Evolutionary conservation across 495 filamentous ascomycete species (phyloP), one percentile per base, ranked within the genome.

Genomic region (Trichocladium antarcticum): DNA sequence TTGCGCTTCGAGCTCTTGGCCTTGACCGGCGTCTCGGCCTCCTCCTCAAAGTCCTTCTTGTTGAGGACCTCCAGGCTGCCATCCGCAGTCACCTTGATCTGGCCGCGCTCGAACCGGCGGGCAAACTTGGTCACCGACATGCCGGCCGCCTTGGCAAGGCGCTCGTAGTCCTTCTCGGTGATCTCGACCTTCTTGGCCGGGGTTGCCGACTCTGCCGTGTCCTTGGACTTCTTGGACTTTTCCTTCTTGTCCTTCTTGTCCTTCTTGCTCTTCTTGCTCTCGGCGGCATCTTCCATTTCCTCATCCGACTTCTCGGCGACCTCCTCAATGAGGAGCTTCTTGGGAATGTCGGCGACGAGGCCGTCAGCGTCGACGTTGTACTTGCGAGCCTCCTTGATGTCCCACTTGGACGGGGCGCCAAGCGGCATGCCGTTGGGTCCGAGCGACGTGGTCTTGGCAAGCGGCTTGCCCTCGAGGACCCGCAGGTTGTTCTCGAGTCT

Each of bases 281-380:
- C 31, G 2, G 44, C 16, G 10, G 47, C 52, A 8, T 55, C 50
- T n/a, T 56, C 24, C 44, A 51, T 45, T 36, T 67, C 53, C 49
- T 60, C 57, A 41, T 59, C 57, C 53, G 56, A 61, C 49, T 77
- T 70, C 53, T 73, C 68, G 39, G 77, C 75, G 57, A 71, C 67
- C 57, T 72, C 68, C 53, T 77, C 64, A 52, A 80, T 74, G 38
- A 74, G 63, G 35, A 75, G 70, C 61, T 71, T 70, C 65, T 74
- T 74, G 17, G 80, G 74, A 36, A 85, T 84, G 57, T 90, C 81
- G 7, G 78, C 78, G 43, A 75, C 71, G 39, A 95, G 60, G 17
- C 89, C 89, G 68, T 98, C 92, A 40, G 87, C 92, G 68, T 96
- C 92, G 22, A 80, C 71, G 66, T 97, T 97, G 73, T 98, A 98